Evolutionary conservation across 495 filamentous ascomycete species (phyloP), one percentile per base, ranked within the genome.

Genomic region (Haplographium delicatum): DNA sequence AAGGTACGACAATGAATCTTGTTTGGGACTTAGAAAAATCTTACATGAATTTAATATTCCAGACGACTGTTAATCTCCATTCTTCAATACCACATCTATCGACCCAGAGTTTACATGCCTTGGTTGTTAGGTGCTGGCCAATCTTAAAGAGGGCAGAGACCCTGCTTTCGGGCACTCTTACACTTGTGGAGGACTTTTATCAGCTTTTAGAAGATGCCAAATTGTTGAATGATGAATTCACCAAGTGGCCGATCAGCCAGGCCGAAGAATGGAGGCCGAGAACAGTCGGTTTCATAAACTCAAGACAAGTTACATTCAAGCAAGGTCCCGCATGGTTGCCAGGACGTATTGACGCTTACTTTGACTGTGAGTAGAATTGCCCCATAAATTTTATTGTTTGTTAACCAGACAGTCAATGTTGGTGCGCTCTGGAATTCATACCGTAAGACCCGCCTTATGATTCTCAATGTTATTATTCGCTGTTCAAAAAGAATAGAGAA

Each of bases 211-310:
- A 43, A 22, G 40, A 43, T 15, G 40, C 40, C 25, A 22, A 43
- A 22, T 22, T 43, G 25, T 8, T 43, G 25, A 43, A 22, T 15
- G 25, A 15, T 15, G 40, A 43, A 22, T 43, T 5, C 25, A 15
- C 20, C 16, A 43, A 43, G 40, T 43, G 40, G 20, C 16, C 25
- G 25, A 43, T 43, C 9, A 25, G 15, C 40, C 20, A 22, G 8
- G 20, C 40, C 20, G 25, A 43, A 43, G 40, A 43, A 43, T 43
- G 40, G 40, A 43, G 40, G 25, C 20, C 40, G 15, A 43, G 40
- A 15, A 9, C 25, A 22, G 25, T 43, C 25, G 40, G 40, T 43
- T 22, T 43, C 25, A 43, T 43, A 43, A 15, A 15, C 25, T 22
- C 16, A 15, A 43, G 25, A 22, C 15, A 43, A 9, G 19, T 22